Evolutionary conservation across 139 green algal genomes (phyloP), one percentile per base, ranked within the genome.

Genomic region (Chara braunii): DNA sequence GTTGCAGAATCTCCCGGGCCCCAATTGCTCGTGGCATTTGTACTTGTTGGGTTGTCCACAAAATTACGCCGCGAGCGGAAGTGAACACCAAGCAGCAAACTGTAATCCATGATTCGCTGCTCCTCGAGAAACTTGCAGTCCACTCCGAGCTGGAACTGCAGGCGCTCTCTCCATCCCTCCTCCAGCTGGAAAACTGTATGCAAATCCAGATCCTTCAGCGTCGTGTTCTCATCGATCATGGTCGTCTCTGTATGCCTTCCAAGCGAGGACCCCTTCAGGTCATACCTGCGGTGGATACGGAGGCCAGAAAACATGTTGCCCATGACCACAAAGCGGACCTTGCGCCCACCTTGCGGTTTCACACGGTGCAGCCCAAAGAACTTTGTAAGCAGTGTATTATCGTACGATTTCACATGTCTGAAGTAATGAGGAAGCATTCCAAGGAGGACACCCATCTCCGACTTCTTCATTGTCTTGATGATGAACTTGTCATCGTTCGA

Each of bases 241-340:
- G 28, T 42, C 54, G 37, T 64, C 29, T 73, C 60, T 14, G 64
- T 80, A 12, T 43, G 24, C 36, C 90, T 78, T 0, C 88, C 88
- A n/a, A 82, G 65, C 22, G 82, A 90, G 28, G 78, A 90, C 7
- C 91, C 92, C 72, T 98, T 98, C 30, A 98, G 78, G 74, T 97
- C 92, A 63, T 85, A 98, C 40, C 82, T 84, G 23, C 77, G 73
- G 75, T 98, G 90, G 34, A 98, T 75, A 7, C 79, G 84, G 37
- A 94, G 75, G 60, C 95, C 86, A 1, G 86, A 88, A 54, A 78
- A 78, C 54, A 98, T 87, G 75, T 96, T 98, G 67, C 64, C 81
- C 92, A 98, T 97, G 0, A 98, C 89, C 32, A 97, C 74, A 67
- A 98, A 94, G 1, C 92, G 84, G 3, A 72, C n/a, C n/a, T n/a